Base-by-base conservation (phyloP, 2,329 filamentous ascomycete species). In the Pseudogymnoascus sp. region DNA sequence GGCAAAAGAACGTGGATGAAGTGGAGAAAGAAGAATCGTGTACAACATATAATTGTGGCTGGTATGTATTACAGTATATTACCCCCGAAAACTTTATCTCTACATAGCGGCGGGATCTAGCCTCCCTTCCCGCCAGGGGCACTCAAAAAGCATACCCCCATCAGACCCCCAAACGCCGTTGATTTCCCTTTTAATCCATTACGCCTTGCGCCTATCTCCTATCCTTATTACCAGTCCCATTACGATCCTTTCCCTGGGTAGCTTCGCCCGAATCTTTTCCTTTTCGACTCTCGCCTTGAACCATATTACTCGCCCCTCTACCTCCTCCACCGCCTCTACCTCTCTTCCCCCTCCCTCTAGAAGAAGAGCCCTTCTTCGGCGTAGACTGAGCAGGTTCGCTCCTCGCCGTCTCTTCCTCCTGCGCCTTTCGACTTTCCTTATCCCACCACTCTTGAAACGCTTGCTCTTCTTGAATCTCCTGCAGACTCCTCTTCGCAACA, bases 371-470 rank as follows among this genome's bases (percentile, higher is more conserved):
- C 15, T 53, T 53, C 28, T 53, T 53, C 25, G 47, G n/a, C 9
- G 35, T 37, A 58, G 25, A 25, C 4, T 12, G 33, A 9, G 63
- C 62, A 37, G 67, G 47, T 14, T 53, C 47, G 15, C 47, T 68
- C 59, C 70, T 35, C 11, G 22, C 39, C 1, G 18, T 70, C 53
- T 69, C 67, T 61, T 71, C 68, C 66, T 87, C 83, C 65, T 87
- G 86, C 37, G 88, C 83, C 28, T 89, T 80, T 63, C 81, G 81
- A 68, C 87, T 91, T 73, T 96, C 92, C 64, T 89, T 86, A 66
- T 95, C 90, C 91, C 91, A 96, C 91, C 92, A 96, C 71, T 95
- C 87, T 71, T 97, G 90, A 71, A 99, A 99, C 59, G 91, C 91
- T 71, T 99, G 94, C 74, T 99, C 94, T 66, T 94, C 86, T 72